Evolutionary conservation across 225 moss, liverwort and hornwort species (phyloP).

Genomic region (Physcomitrellopsis africana): DNA sequence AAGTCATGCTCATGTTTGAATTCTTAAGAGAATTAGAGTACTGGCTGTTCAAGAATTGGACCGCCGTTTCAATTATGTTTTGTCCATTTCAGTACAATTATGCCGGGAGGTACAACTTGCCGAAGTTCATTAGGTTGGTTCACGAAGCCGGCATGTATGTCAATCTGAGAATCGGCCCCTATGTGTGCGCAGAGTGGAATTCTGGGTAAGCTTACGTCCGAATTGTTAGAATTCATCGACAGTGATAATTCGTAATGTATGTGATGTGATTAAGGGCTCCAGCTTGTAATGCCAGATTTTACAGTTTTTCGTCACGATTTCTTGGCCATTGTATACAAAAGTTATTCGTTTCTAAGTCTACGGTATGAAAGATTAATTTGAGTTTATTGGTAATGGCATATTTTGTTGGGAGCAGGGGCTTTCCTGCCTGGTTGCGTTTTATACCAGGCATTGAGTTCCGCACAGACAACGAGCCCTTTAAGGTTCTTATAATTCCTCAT

Average conservation of each 20-base stretch:
- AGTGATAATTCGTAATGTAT: background rate
- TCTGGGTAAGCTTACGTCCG: constrained; percentile 56
- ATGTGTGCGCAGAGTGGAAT: constrained; percentile 94
- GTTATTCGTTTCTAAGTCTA: no score
- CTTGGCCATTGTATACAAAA: background rate
- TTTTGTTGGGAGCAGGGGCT: constrained; percentile 38
- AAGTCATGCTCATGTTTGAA: no score
- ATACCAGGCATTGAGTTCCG: constrained; percentile 80
- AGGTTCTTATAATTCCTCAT: constrained; percentile 37
- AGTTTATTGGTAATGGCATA: background rate
- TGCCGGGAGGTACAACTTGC: constrained; percentile 73
- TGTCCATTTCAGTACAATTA: constrained; percentile 65
- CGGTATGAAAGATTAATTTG: background rate
- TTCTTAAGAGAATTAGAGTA: background rate
- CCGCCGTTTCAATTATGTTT: background rate
- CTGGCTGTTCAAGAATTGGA: background rate
- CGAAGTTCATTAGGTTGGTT: constrained; percentile 72
- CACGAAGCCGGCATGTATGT: constrained; percentile 80
- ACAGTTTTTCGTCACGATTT: background rate
- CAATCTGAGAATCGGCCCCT: constrained; percentile 88
- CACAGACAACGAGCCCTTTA: constrained; percentile 80
- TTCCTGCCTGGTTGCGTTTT: constrained; percentile 71
- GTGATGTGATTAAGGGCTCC: background rate
- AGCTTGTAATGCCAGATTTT: background rate
- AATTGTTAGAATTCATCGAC: background rate